Percentiles rank a stretch among this genome's conserved stretches.
phyloP scores from a whole-genome alignment of 129 eudicot genomes.

The Erigeron canadensis region DNA sequence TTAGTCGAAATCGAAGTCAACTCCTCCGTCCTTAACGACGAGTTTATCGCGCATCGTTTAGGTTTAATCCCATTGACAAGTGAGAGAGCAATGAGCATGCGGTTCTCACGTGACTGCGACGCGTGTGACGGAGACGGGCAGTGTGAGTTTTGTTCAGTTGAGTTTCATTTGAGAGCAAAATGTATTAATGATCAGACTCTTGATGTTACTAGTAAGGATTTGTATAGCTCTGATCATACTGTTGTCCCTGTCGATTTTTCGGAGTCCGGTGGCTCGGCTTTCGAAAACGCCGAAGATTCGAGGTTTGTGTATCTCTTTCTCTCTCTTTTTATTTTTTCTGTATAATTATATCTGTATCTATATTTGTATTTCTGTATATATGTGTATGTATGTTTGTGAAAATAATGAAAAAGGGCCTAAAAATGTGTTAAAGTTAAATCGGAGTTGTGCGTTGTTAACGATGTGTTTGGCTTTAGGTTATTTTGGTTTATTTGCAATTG shows the following conservation, averaged over 20 bases:
- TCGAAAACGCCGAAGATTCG: slow-evolving; percentile 54
- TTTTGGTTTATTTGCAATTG: too few species aligned
- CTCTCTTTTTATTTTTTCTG: too few species aligned
- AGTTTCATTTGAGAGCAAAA: slow-evolving; percentile 84
- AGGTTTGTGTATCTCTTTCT: slow-evolving; percentile 33
- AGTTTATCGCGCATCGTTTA: slow-evolving; percentile 90
- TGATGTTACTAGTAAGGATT: slow-evolving; percentile 91
- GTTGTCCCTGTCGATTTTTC: slow-evolving; percentile 88
- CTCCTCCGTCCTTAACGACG: slow-evolving; percentile 88
- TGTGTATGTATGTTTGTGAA: too few species aligned
- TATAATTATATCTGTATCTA: too few species aligned
- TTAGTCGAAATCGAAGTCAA: slow-evolving; percentile 94
- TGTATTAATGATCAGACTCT: slow-evolving; percentile 78
- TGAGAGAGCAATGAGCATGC: slow-evolving; percentile 95
- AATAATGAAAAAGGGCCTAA: too few species aligned
- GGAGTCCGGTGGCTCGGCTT: slow-evolving; percentile 44
- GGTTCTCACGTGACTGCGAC: slow-evolving; percentile 96
- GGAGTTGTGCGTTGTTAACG: too few species aligned
- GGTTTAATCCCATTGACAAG: slow-evolving; percentile 87
- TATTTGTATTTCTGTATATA: background rate
- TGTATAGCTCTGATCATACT: slow-evolving; percentile 71
- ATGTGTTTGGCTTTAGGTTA: too few species aligned
- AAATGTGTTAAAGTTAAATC: too few species aligned
- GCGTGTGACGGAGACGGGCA: slow-evolving; percentile 98
- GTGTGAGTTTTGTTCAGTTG: slow-evolving; percentile 98